phyloP scores from a whole-genome alignment of 164 flowering plant species.

The Annona cherimola region DNA sequence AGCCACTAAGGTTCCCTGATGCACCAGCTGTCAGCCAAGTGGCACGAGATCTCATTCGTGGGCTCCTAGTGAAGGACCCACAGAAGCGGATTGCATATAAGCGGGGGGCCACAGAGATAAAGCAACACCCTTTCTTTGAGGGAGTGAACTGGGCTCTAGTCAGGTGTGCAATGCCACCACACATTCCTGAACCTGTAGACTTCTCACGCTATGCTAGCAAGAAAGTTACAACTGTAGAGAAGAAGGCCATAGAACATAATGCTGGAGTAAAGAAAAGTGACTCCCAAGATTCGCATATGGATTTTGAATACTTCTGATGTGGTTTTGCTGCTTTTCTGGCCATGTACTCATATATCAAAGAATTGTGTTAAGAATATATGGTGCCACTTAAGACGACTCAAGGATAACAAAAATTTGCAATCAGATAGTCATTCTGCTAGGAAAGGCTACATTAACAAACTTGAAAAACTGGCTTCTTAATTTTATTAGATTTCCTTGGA shows the following conservation, averaged over 20 bases:
- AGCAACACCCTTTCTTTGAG: conserved; percentile 19
- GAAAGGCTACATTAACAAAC: background rate
- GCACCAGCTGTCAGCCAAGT: conserved; percentile 2
- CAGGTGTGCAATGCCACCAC: conserved; percentile 8
- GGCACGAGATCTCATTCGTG: conserved; percentile 12
- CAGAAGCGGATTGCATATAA: conserved; percentile 10
- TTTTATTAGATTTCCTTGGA: too few relatives aligned
- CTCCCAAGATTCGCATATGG: conserved; percentile 7
- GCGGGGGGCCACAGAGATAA: conserved; percentile 18
- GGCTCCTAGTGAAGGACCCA: conserved; percentile 15
- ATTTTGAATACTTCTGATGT: conserved; percentile 14
- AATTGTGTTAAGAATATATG: too few relatives aligned
- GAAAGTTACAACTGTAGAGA: background rate
- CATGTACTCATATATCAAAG: background rate
- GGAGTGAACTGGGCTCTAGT: conserved; percentile 20
- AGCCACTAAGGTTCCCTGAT: conserved; percentile 14
- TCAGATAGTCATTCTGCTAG: background rate
- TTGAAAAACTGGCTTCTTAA: background rate
- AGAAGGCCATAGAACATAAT: background rate
- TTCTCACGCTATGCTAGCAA: conserved; percentile 4
- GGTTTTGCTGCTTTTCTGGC: background rate
- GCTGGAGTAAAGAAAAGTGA: background rate
- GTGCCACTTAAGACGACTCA: background rate
- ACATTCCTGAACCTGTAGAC: conserved; percentile 7
- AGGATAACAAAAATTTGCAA: background rate